phyloP scores from a whole-genome alignment of 139 green algal species.

The Closterium sp. region DNA sequence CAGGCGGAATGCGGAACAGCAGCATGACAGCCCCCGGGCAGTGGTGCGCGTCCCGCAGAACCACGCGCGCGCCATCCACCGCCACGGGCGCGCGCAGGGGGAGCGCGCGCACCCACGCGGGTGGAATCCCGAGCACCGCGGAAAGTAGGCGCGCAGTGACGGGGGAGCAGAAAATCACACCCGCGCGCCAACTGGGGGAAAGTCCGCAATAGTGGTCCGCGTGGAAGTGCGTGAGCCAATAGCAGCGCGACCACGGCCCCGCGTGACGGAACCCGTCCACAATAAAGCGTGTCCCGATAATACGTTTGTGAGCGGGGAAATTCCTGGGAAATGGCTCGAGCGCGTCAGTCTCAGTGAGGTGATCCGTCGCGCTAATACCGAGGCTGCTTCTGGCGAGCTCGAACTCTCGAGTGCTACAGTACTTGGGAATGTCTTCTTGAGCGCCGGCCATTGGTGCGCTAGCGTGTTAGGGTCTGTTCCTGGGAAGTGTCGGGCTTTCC shows the following conservation, averaged over 20 bases:
- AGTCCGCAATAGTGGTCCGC: conserved; percentile 54
- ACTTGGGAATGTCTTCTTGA: background rate
- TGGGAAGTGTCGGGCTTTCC: too few species aligned
- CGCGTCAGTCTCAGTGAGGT: background rate
- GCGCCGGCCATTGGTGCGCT: background rate
- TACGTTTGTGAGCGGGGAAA: conserved; percentile 39
- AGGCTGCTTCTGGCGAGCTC: background rate
- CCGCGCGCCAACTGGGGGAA: conserved; percentile 35
- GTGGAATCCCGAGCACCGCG: conserved; percentile 23
- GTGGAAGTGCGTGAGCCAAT: conserved; percentile 57
- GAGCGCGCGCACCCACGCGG: conserved; percentile 21
- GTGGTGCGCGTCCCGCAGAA: conserved; percentile 55
- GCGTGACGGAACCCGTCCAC: conserved; percentile 49
- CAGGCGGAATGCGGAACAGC: conserved; percentile 42
- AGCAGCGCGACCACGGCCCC: conserved; percentile 37
- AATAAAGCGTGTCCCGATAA: conserved; percentile 45
- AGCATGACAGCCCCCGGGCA: conserved; percentile 51
- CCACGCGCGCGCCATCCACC: conserved; percentile 49
- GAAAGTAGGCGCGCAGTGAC: conserved; percentile 43
- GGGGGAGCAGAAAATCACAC: conserved; percentile 53
- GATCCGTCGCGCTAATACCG: background rate
- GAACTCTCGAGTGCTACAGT: background rate
- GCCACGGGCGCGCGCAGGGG: conserved; percentile 9
- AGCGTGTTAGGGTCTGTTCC: too few species aligned
- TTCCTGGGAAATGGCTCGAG: conserved; percentile 10